These are phyloP conservation scores for Heterobasidion occidentale DNA, from an alignment of 1,284 basidiomycete species.

Conservation along the genomic window DNA sequence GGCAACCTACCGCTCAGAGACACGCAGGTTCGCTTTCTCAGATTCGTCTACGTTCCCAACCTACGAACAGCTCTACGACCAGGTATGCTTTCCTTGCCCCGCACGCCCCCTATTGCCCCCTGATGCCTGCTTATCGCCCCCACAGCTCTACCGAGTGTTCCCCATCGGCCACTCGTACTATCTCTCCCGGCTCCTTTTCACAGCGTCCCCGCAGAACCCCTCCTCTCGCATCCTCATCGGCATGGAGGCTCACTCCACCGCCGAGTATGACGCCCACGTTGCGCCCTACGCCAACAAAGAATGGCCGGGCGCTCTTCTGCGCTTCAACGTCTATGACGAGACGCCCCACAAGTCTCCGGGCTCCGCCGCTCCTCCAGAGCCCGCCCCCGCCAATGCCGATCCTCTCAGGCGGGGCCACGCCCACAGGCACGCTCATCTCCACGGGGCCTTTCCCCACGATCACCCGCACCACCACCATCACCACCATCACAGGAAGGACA, in stretches of 20 bases:
- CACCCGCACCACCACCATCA: constrained; percentile 6
- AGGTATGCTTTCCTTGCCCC: constrained; percentile 25
- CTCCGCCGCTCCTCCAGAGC: constrained; percentile 1
- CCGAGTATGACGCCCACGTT: constrained; percentile 48
- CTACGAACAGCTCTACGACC: constrained; percentile 31
- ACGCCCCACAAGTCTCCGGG: constrained; percentile 30
- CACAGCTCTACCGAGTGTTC: constrained; percentile 62
- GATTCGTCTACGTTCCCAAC: constrained; percentile 32
- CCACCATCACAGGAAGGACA: background rate
- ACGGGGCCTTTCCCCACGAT: constrained; percentile 3
- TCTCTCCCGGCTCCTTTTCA: constrained; percentile 61
- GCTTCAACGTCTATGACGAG: constrained; percentile 54
- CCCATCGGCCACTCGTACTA: constrained; percentile 49
- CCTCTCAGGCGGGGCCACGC: background rate
- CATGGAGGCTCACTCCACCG: constrained; percentile 45
- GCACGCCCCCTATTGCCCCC: constrained; percentile 6
- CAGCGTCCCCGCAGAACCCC: constrained; percentile 36
- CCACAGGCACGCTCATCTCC: constrained; percentile 4
- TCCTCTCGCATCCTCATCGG: constrained; percentile 48
- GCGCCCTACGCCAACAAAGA: constrained; percentile 38
- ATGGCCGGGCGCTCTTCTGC: constrained; percentile 51
- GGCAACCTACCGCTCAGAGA: constrained; percentile 44
- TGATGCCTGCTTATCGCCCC: constrained; percentile 8
- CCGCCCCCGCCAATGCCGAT: background rate
- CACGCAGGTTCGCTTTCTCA: constrained; percentile 38